phyloP scores from a whole-genome alignment of 352 stramenopile species.

The Phytopythium chamaehyphon region DNA sequence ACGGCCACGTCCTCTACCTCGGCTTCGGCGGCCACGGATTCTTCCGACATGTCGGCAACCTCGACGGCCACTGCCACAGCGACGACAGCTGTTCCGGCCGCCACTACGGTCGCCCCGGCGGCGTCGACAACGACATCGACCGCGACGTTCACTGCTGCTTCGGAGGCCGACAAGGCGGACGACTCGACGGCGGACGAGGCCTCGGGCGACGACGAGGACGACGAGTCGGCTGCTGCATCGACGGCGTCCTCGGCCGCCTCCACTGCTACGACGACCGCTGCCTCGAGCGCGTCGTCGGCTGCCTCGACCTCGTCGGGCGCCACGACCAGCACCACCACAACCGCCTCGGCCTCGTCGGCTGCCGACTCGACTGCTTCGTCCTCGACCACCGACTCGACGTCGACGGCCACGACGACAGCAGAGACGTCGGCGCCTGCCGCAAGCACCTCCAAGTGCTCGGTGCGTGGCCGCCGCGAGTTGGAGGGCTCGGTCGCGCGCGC shows the following conservation, averaged over 20 bases:
- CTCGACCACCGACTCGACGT: constrained; percentile 6
- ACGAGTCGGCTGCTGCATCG: background rate
- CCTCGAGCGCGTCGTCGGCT: constrained; percentile 5
- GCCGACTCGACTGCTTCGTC: constrained; percentile 2
- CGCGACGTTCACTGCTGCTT: constrained; percentile 6
- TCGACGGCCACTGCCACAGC: background rate
- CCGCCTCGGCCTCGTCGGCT: background rate
- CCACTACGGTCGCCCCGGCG: background rate
- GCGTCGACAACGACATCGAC: constrained; percentile 5
- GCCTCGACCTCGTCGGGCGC: no score
- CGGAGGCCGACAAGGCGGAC: constrained; percentile 6
- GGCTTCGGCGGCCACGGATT: background rate
- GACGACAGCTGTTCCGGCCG: background rate
- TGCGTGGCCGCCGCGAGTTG: constrained; percentile 17
- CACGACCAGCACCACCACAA: no score
- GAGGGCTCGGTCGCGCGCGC: background rate
- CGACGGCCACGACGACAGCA: constrained; percentile 5
- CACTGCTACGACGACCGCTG: constrained; percentile 2
- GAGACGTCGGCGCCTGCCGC: background rate
- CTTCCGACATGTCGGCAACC: constrained; percentile 6
- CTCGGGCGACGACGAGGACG: background rate
- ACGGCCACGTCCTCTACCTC: constrained; percentile 8
- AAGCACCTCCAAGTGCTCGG: constrained; percentile 14
- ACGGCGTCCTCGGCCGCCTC: background rate
- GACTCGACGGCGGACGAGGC: constrained; percentile 2